A percentile compares a stretch with the other conserved stretches of the same genome.
Conservation (phyloP, 768 basidiomycete species). For the Leucosporidium scottii region DNA sequence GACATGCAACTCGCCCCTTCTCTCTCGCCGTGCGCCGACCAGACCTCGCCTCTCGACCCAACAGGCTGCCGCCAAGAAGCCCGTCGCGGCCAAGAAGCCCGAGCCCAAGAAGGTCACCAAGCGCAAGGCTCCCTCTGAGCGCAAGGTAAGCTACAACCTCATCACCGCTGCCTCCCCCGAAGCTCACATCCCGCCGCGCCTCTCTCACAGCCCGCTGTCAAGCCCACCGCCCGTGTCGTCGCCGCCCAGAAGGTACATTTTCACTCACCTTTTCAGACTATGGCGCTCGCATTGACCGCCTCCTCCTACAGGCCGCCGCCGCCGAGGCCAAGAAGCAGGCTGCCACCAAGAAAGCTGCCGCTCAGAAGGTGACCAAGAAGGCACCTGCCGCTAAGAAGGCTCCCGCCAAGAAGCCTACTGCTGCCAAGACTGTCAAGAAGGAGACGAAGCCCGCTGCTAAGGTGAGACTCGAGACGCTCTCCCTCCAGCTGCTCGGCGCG, state of each 20-base stretch:
- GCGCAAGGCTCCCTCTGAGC: conserved; percentile 40
- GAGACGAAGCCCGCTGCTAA: conserved; percentile 44
- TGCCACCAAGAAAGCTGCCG: conserved; percentile 41
- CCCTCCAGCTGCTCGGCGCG: not conserved
- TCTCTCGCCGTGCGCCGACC: not conserved
- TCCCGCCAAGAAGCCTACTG: conserved; percentile 45
- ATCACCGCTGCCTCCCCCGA: too few relatives aligned
- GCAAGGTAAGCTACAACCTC: conserved; percentile 32
- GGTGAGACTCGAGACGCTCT: not conserved
- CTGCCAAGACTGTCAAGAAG: conserved; percentile 54
- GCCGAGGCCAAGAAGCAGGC: conserved; percentile 27
- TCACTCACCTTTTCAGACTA: conserved; percentile 44
- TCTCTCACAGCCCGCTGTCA: conserved; percentile 15
- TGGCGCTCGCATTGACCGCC: conserved; percentile 39
- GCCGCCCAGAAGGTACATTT: conserved; percentile 42
- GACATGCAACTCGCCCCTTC: not conserved
- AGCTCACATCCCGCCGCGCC: too few relatives aligned
- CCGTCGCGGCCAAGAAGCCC: conserved; percentile 24
- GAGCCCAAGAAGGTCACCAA: conserved; percentile 27
- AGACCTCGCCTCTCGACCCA: not conserved
- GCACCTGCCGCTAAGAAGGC: not conserved
- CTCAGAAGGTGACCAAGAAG: conserved; percentile 22
- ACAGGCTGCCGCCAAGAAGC: not conserved
- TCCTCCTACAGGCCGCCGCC: conserved; percentile 18
- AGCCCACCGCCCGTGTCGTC: conserved; percentile 41